phyloP scores from a whole-genome alignment of 768 basidiomycete species.

The Lactifluus volemus region DNA sequence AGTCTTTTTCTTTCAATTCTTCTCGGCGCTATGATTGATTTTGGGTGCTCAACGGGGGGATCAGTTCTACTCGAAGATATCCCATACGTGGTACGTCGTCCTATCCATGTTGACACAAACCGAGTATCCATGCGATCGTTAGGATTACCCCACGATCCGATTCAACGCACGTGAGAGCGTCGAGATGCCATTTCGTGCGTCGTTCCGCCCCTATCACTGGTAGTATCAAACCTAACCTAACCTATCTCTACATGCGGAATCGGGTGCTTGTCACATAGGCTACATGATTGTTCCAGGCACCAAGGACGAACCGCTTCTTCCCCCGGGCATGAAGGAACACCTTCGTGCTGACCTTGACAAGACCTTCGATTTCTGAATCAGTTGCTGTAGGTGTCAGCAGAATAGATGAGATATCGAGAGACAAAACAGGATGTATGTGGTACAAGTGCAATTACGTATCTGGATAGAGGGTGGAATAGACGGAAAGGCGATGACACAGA shows the following conservation, averaged over 20 bases:
- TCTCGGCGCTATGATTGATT: background rate
- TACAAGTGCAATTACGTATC: background rate
- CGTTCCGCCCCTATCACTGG: background rate
- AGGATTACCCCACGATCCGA: conserved; percentile 86
- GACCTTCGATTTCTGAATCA: conserved; percentile 64
- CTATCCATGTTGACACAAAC: background rate
- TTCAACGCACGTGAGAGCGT: conserved; percentile 88
- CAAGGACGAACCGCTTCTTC: conserved; percentile 60
- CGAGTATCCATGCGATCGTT: background rate
- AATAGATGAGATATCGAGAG: too few species aligned
- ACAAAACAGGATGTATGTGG: background rate
- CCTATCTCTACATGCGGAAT: background rate
- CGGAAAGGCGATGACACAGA: background rate
- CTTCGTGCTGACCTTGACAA: conserved; percentile 82
- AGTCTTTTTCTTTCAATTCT: conserved; percentile 12
- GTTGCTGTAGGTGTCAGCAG: too few species aligned
- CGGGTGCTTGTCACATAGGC: conserved; percentile 24
- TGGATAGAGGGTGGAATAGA: background rate
- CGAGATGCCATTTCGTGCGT: conserved; percentile 95
- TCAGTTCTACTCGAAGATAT: conserved; percentile 61
- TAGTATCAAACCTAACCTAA: background rate
- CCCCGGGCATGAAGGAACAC: conserved; percentile 83
- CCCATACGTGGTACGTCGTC: conserved; percentile 50
- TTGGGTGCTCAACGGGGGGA: background rate
- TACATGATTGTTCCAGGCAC: conserved; percentile 34